Conservation (phyloP, 495 filamentous ascomycete genomes). For the Neurospora pannonica region DNA sequence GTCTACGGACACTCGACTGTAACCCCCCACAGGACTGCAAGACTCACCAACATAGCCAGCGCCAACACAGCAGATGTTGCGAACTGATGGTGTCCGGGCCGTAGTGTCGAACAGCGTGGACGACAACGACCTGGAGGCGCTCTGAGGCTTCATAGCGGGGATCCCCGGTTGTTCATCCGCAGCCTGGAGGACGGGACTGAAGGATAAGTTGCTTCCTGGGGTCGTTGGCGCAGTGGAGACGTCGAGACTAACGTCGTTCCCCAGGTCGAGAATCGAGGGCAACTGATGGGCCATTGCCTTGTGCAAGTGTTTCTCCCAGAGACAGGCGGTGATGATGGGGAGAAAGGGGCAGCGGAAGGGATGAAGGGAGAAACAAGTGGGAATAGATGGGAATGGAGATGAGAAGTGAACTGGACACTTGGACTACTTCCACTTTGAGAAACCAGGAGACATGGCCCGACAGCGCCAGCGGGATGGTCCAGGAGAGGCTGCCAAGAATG, state of each 20-base stretch:
- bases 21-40: not conserved
- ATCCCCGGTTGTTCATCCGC: conserved; percentile 16
- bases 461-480: not conserved
- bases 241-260: conserved; percentile 11
- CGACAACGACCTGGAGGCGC: conserved; percentile 8
- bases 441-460: not conserved
- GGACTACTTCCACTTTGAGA: not conserved
- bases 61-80: conserved; percentile 34
- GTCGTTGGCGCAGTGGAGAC: conserved; percentile 44
- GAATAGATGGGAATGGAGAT: not conserved
- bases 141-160: conserved; percentile 5
- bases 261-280: conserved; percentile 8
- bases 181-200: conserved; percentile 30
- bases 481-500: not conserved
- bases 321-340: not conserved
- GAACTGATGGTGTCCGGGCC: conserved; percentile 22
- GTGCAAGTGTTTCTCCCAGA: not conserved
- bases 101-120: conserved; percentile 11
- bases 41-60: conserved; percentile 22
- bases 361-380: not conserved
- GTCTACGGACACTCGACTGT: not conserved
- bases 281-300: conserved; percentile 1
- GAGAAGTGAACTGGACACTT: not conserved
- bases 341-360: not conserved
- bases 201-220: conserved; percentile 39